These are phyloP conservation scores for Leptodermis oblonga DNA, from an alignment of 257 asterid genomes.

Conservation along the genomic window DNA sequence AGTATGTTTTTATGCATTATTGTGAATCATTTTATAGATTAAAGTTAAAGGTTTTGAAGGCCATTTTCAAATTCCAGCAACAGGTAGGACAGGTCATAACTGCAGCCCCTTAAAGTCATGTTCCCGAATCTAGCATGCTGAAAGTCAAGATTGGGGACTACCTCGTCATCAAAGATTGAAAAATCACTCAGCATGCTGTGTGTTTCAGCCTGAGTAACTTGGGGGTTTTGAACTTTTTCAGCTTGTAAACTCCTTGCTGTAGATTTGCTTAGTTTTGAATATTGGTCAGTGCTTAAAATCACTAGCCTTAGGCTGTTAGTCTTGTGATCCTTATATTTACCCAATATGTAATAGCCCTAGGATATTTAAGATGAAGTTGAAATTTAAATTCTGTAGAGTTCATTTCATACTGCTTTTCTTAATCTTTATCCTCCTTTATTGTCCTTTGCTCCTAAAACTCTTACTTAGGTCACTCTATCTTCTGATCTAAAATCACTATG, in stretches of 20 bases:
- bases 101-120: not conserved
- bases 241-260: not conserved
- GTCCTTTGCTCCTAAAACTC: not conserved
- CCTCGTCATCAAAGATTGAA: not conserved
- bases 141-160: not conserved
- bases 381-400: not conserved
- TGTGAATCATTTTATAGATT: not conserved
- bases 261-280: not conserved
- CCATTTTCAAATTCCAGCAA: not conserved
- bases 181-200: not conserved
- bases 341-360: not conserved
- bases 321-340: not conserved
- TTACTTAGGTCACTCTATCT: not conserved
- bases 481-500: not conserved
- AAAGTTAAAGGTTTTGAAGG: not conserved
- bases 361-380: not conserved
- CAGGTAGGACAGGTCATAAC: not conserved
- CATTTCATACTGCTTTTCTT: not conserved
- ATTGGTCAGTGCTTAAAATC: not conserved
- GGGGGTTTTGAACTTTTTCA: not conserved
- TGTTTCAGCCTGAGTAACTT: not conserved
- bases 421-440: not conserved
- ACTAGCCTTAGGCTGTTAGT: not conserved
- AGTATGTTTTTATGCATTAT: not conserved
- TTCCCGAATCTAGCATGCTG: not conserved